Percentiles rank a stretch among this genome's conserved stretches.
Conservation (phyloP, 805 yeast genomes). For the Candida multigemmis region DNA sequence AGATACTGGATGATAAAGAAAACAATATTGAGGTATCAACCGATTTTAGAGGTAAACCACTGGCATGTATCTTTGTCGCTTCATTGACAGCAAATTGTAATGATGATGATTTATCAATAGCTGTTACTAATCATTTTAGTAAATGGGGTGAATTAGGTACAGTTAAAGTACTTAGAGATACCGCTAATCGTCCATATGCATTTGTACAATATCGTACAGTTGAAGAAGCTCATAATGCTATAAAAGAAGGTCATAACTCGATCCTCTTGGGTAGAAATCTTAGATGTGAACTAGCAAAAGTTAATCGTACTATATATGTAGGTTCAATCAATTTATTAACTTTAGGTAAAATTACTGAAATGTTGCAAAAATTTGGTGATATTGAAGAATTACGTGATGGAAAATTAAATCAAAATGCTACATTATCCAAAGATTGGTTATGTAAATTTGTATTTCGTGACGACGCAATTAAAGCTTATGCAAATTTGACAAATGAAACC, state of each 20-base stretch:
- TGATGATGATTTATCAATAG: constrained; percentile 63
- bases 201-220: constrained; percentile 80
- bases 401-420: constrained; percentile 5
- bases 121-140: constrained; percentile 61
- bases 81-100: constrained; percentile 55
- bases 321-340: constrained; percentile 17
- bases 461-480: constrained; percentile 82
- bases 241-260: constrained; percentile 60
- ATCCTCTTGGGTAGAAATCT: constrained; percentile 64
- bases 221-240: constrained; percentile 59
- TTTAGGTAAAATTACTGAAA: constrained; percentile 24
- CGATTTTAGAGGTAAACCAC: constrained; percentile 53
- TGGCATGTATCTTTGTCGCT: constrained; percentile 85
- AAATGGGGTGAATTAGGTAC: constrained; percentile 63
- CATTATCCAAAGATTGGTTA: constrained; percentile 49
- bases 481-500: constrained; percentile 47
- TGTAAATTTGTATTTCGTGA: constrained; percentile 73
- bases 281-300: constrained; percentile 86
- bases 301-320: constrained; percentile 75
- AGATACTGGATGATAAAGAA: constrained; percentile 3
- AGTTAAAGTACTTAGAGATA: constrained; percentile 79
- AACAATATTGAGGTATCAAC: neutral
- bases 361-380: constrained; percentile 57
- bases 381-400: constrained; percentile 51
- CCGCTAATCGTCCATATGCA: constrained; percentile 78